These are phyloP conservation scores for Galium porrigens DNA, from an alignment of 305 asterid species.

Conservation along the genomic window DNA sequence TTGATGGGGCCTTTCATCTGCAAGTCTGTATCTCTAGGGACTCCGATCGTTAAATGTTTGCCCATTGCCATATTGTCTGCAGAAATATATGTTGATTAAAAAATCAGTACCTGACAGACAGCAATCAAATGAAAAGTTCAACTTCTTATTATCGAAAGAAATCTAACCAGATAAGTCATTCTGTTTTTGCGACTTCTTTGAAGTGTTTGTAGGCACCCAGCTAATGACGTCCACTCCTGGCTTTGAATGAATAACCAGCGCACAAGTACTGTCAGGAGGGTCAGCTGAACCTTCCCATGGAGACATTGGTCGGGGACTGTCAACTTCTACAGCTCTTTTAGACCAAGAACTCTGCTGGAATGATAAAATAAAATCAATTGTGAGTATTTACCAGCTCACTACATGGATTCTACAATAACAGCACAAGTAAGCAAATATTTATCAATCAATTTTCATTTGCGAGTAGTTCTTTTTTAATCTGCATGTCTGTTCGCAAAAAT, in stretches of 20 bases:
- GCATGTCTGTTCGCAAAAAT: neutral
- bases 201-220: conserved; percentile 21
- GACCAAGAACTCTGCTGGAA: conserved; percentile 35
- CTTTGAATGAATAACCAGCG: conserved; percentile 28
- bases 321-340: conserved; percentile 30
- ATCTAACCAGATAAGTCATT: conserved; percentile 24
- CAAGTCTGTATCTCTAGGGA: conserved; percentile 18
- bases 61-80: conserved; percentile 21
- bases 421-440: neutral
- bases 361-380: conserved; percentile 1
- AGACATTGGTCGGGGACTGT: conserved; percentile 27
- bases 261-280: conserved; percentile 33
- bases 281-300: conserved; percentile 29
- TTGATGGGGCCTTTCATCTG: conserved; percentile 19
- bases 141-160: neutral
- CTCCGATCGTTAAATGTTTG: conserved; percentile 31
- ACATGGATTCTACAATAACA: neutral
- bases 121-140: neutral
- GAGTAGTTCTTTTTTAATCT: neutral
- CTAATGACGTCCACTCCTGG: conserved; percentile 27
- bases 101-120: neutral
- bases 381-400: neutral
- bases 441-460: neutral
- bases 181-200: conserved; percentile 14
- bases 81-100: neutral